Conservation (phyloP, 31 red algal species). For the Odonthalia washingtoniensis region DNA sequence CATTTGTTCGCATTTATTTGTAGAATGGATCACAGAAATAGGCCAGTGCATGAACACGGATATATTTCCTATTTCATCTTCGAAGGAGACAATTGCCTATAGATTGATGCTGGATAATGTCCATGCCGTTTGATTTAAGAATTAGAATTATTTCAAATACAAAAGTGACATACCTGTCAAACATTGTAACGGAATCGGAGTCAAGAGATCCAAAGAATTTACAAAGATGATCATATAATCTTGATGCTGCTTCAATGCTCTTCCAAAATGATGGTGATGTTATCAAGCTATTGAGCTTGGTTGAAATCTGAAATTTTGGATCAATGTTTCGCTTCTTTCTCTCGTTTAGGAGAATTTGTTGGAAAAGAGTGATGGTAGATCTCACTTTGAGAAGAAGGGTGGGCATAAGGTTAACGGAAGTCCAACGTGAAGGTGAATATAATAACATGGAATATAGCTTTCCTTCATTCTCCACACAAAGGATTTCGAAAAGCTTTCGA, state of each 20-base stretch:
- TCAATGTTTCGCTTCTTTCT: constrained; percentile 31
- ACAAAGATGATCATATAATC: not conserved
- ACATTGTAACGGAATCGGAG: constrained; percentile 30
- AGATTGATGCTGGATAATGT: not conserved
- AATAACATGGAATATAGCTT: constrained; percentile 9
- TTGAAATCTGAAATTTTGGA: not conserved
- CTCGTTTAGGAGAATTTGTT: not conserved
- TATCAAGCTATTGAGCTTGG: not conserved
- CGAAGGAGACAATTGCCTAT: constrained; percentile 18
- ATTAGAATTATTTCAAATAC: not conserved
- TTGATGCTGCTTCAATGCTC: not conserved
- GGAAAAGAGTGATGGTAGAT: constrained; percentile 10
- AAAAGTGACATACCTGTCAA: constrained; percentile 33
- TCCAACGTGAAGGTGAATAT: not conserved
- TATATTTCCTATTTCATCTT: too few relatives aligned
- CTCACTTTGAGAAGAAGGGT: constrained; percentile 13
- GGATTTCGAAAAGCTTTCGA: not conserved
- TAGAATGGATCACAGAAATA: constrained; percentile 41
- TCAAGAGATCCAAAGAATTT: constrained; percentile 25
- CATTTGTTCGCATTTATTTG: not conserved
- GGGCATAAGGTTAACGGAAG: constrained; percentile 8
- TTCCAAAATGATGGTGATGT: not conserved
- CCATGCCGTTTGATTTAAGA: not conserved
- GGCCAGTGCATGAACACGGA: constrained; percentile 29
- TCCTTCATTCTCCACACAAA: not conserved